A percentile compares a stretch with the other conserved stretches of the same genome.
These are phyloP conservation scores for Suillus fuscotomentosus DNA, from an alignment of 768 basidiomycete genomes.

Conservation along the genomic window DNA sequence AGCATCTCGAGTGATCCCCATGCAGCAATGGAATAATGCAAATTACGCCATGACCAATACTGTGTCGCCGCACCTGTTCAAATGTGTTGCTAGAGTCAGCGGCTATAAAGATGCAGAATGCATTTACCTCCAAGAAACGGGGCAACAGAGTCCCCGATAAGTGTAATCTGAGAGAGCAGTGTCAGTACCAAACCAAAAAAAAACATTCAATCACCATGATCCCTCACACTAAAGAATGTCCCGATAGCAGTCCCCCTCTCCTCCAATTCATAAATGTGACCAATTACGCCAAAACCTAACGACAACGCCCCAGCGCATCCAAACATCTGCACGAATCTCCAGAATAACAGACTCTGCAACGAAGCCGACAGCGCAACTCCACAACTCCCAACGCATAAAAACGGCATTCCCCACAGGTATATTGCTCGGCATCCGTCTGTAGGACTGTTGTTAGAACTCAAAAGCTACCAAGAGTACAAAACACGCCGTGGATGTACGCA, in stretches of 20 bases:
- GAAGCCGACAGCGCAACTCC: constrained; percentile 49
- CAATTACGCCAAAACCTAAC: constrained; percentile 55
- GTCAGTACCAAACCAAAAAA: background rate
- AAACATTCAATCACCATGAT: background rate
- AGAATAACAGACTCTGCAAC: constrained; percentile 50
- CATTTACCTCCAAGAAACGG: constrained; percentile 49
- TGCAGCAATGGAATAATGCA: constrained; percentile 44
- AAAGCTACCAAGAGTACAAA: no score
- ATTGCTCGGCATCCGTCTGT: no score
- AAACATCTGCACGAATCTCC: constrained; percentile 59
- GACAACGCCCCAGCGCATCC: constrained; percentile 53
- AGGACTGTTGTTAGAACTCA: no score
- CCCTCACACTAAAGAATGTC: constrained; percentile 46
- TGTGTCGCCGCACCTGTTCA: constrained; percentile 42
- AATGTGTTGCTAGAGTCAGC: background rate
- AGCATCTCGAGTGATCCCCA: constrained; percentile 34
- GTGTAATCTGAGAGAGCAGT: constrained; percentile 24
- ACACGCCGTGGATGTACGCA: no score
- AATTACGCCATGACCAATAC: constrained; percentile 58
- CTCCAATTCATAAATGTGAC: constrained; percentile 58
- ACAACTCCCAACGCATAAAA: constrained; percentile 14
- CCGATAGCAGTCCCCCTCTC: constrained; percentile 51
- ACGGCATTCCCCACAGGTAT: no score
- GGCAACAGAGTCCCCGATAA: constrained; percentile 56
- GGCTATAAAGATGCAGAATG: background rate